These are phyloP conservation scores for Solanum bulbocastanum DNA, from an alignment of 257 asterid species.

Conservation along the genomic window DNA sequence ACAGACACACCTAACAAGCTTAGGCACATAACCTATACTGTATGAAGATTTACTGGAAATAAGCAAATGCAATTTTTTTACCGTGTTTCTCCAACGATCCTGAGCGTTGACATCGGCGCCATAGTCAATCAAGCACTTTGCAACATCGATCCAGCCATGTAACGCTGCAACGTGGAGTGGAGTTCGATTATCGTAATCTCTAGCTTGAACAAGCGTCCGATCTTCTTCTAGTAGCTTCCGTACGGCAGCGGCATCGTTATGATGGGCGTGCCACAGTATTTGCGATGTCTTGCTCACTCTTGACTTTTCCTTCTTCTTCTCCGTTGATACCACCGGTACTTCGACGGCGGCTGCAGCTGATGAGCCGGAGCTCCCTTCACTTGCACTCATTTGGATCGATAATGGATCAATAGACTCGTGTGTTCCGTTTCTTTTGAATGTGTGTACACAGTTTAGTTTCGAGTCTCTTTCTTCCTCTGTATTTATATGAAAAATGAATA, in stretches of 20 bases:
- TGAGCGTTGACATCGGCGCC: constrained; percentile 92
- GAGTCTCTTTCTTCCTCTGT: not conserved
- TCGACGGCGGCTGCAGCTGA: constrained; percentile 32
- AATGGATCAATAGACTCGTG: not conserved
- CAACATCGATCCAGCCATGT: constrained; percentile 92
- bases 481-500: not conserved
- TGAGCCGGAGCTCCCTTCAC: constrained; percentile 62
- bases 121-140: constrained; percentile 57
- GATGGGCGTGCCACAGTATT: constrained; percentile 94
- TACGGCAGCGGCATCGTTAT: constrained; percentile 68
- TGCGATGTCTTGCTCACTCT: constrained; percentile 82
- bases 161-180: constrained; percentile 95
- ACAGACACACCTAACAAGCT: not conserved
- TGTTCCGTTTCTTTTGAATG: not conserved
- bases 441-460: not conserved
- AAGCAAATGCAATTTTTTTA: not conserved
- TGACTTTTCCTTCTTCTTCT: constrained; percentile 62
- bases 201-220: constrained; percentile 60
- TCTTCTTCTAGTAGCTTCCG: constrained; percentile 88
- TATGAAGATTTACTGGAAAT: not conserved
- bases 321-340: constrained; percentile 15
- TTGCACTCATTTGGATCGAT: constrained; percentile 55
- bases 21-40: not conserved
- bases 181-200: constrained; percentile 81
- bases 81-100: constrained; percentile 98